These are phyloP conservation scores for Diphasiastrum complanatum DNA, from an alignment of 83 land plant species.

Conservation along the genomic window DNA sequence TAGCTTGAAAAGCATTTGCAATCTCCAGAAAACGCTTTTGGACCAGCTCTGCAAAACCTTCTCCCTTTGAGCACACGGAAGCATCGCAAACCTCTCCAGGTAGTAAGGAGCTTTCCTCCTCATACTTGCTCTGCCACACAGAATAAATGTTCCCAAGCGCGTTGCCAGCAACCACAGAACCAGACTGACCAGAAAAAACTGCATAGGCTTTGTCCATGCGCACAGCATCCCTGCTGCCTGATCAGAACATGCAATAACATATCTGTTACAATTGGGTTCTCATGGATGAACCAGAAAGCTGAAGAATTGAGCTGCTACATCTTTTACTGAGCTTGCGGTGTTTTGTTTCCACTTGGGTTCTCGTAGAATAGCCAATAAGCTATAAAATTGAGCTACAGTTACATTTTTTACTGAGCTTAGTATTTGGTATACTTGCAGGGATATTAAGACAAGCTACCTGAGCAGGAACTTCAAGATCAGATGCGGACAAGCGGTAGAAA, in stretches of 20 bases:
- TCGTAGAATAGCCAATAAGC: too few relatives aligned
- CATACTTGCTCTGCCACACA: constrained; percentile 39
- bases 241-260: too few relatives aligned
- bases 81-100: constrained; percentile 29
- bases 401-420: background rate
- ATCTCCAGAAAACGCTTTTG: background rate
- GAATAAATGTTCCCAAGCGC: constrained; percentile 42
- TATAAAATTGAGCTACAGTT: too few relatives aligned
- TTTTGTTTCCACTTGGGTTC: too few relatives aligned
- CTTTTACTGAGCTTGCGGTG: too few relatives aligned
- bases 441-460: background rate
- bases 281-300: too few relatives aligned
- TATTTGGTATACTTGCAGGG: background rate
- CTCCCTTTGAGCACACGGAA: constrained; percentile 28
- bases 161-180: too few relatives aligned
- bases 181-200: too few relatives aligned
- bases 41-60: constrained; percentile 24
- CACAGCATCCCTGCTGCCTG: too few relatives aligned
- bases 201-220: too few relatives aligned
- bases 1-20: constrained; percentile 8
- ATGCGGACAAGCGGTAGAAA: constrained; percentile 2
- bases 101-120: constrained; percentile 38
- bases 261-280: too few relatives aligned
- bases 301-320: too few relatives aligned
- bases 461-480: background rate